phyloP scores from a whole-genome alignment of 2,329 filamentous ascomycete species.

The Xylaria sp. region DNA sequence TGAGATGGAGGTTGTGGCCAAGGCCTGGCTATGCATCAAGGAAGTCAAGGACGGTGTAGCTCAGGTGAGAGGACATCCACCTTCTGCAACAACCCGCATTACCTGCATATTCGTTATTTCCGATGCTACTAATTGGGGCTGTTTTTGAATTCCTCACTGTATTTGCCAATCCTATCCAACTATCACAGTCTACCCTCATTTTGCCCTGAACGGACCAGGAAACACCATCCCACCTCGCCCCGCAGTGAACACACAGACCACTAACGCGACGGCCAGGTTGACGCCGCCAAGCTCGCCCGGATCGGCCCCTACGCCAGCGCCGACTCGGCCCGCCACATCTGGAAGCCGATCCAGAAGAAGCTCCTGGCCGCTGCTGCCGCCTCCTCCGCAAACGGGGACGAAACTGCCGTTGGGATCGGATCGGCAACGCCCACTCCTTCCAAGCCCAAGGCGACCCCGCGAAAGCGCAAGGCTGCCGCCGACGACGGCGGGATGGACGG shows the following conservation, averaged over 20 bases:
- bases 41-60: conserved; percentile 13
- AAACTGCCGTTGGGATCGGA: not conserved
- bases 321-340: conserved; percentile 19
- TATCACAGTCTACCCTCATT: not conserved
- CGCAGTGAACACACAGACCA: not conserved
- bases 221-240: not conserved
- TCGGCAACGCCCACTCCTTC: not conserved
- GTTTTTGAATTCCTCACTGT: not conserved
- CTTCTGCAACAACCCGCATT: not conserved
- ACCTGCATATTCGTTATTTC: not conserved
- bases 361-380: conserved; percentile 3
- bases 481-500: not conserved
- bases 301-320: conserved; percentile 16
- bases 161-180: not conserved
- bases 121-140: too few species aligned
- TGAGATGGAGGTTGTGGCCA: conserved; percentile 15
- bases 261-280: conserved; percentile 5
- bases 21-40: conserved; percentile 19
- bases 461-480: conserved; percentile 12
- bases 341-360: conserved; percentile 19
- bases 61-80: conserved; percentile 5
- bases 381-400: not conserved
- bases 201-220: not conserved
- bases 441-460: not conserved
- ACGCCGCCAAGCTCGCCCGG: conserved; percentile 13